Evolutionary conservation across 2,329 filamentous ascomycete species (phyloP), one percentile per base, ranked within the genome.

Genomic region (Fusarium cicatricum): DNA sequence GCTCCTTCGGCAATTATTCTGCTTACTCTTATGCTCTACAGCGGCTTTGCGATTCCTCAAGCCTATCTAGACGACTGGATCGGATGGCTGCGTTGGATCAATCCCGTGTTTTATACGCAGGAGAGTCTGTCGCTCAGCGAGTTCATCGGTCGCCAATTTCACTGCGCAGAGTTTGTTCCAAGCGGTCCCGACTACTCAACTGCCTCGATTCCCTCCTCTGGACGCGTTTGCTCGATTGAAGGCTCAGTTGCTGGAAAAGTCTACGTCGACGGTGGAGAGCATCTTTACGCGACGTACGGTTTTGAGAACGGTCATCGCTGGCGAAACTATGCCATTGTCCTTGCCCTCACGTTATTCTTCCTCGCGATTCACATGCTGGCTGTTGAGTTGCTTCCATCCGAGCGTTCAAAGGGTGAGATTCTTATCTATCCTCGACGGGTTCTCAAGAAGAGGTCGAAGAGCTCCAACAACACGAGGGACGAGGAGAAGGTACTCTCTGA

Each of bases 351-450:
- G 53, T 39, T 80, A 4, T 78, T 79, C 67, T 77, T 81, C 64
- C 73, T 78, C 47, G 47, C 71, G 11, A 67, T 76, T 2, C 82
- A 86, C 63, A 67, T 86, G 2, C 42, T 79, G 3, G 77, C 77
- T 1, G 79, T 78, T 1, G 82, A 85, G 52, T 80, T 75, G 55
- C 62, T 72, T 48, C 43, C 62, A 2, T 79, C 79, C 15, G 77
- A 80, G 46, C 81, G 80, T 61, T 84, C 82, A 2, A 86, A 85
- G 72, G 84, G 83, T 23, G 84, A 86, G 67, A 78, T 86, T 12
- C 73, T 87, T 10, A 74, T 86, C n/a, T 87, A 86, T 72, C 80
- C n/a, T n/a, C n/a, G n/a, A n/a, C n/a, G n/a, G n/a, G n/a, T n/a
- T n/a, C n/a, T n/a, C n/a, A n/a, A n/a, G 77, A 36, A 77, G 81